phyloP scores from a whole-genome alignment of 768 basidiomycete genomes.

The Crepidotus variabilis region DNA sequence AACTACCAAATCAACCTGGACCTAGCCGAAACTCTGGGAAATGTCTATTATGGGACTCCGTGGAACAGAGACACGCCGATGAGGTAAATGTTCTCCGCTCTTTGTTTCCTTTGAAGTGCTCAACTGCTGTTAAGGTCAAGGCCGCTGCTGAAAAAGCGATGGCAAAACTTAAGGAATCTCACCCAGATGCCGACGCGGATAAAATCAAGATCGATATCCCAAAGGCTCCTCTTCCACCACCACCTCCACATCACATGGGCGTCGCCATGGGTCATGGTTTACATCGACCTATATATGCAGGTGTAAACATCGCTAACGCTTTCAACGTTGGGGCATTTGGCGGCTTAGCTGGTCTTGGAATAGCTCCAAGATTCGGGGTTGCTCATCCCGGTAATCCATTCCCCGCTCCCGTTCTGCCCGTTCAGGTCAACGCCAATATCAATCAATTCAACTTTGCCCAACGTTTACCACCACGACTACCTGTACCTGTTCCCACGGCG shows the following conservation, averaged over 20 bases:
- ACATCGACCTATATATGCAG: background rate
- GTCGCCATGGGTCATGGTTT: background rate
- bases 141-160: slow-evolving; percentile 63
- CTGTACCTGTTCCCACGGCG: background rate
- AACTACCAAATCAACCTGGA: slow-evolving; percentile 22
- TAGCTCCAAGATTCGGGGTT: too few species aligned
- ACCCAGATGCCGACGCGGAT: slow-evolving; percentile 62
- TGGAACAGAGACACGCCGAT: slow-evolving; percentile 60
- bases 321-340: slow-evolving; percentile 5
- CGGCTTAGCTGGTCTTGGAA: background rate
- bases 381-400: too few species aligned
- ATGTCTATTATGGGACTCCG: slow-evolving; percentile 67
- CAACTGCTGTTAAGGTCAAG: slow-evolving; percentile 46
- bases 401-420: too few species aligned
- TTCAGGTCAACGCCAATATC: background rate
- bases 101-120: background rate
- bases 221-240: slow-evolving; percentile 25
- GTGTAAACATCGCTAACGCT: background rate
- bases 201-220: slow-evolving; percentile 67
- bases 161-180: slow-evolving; percentile 52
- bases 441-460: background rate
- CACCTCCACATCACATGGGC: background rate
- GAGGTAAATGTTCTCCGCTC: slow-evolving; percentile 41
- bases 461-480: background rate
- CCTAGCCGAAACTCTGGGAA: slow-evolving; percentile 33